Evolutionary conservation across 1,284 basidiomycete genomes (phyloP).

Genomic region (Fomitopsis betulina): DNA sequence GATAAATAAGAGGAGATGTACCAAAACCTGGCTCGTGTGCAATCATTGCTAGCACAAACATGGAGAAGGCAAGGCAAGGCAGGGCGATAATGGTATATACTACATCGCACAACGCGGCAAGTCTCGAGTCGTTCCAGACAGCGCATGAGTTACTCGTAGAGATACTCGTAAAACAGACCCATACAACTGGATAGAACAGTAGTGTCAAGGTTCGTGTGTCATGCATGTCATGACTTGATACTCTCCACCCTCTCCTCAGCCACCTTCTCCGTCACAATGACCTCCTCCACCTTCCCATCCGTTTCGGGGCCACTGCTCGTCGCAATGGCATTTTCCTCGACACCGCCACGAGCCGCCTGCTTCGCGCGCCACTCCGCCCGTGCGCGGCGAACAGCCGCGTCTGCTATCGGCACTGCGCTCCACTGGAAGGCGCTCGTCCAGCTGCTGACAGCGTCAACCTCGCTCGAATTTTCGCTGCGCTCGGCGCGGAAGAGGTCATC

Average conservation of each 20-base stretch:
- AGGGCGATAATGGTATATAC: too few species aligned
- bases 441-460: background rate
- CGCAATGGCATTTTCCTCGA: background rate
- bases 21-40: too few species aligned
- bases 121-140: too few species aligned
- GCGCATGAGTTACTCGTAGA: background rate
- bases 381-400: background rate
- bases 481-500: constrained; percentile 28
- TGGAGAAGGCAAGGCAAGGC: too few species aligned
- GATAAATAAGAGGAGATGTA: background rate
- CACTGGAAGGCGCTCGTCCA: constrained; percentile 4
- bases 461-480: background rate
- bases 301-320: background rate
- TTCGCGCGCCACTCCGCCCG: background rate
- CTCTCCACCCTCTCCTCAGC: constrained; percentile 1
- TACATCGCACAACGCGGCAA: too few species aligned
- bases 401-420: constrained; percentile 5
- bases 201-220: constrained; percentile 26
- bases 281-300: background rate
- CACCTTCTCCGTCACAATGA: constrained; percentile 3
- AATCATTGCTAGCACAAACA: too few species aligned
- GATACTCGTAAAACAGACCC: too few species aligned
- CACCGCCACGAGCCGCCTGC: background rate
- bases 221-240: constrained; percentile 19
- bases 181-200: background rate